phyloP scores from a whole-genome alignment of 192 early-diverging fungal genomes.

The Mortierella hygrophila region DNA sequence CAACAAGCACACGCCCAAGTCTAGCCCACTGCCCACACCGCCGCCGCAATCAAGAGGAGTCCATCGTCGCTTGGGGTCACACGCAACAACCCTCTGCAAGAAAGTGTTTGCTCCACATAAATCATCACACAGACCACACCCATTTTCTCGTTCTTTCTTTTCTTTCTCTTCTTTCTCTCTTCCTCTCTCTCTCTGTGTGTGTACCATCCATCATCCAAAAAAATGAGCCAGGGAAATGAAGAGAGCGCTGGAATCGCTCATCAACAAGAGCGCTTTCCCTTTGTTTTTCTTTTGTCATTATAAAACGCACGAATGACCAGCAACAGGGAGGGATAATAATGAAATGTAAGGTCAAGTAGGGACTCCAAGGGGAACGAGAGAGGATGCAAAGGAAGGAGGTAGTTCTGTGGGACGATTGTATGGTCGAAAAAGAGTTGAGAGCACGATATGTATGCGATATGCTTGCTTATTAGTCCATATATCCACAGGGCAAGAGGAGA shows the following conservation, averaged over 20 bases:
- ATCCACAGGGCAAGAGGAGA: background rate
- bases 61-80: no score
- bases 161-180: background rate
- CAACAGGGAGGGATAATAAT: no score
- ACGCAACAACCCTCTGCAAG: no score
- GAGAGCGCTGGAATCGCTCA: conserved; percentile 1
- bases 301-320: no score
- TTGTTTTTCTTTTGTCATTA: background rate
- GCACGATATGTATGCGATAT: background rate
- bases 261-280: background rate
- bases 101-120: background rate
- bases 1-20: no score
- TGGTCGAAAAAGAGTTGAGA: no score
- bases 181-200: background rate
- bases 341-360: no score
- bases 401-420: background rate
- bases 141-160: background rate
- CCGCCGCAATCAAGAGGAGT: no score
- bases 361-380: no score
- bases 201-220: background rate
- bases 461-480: no score
- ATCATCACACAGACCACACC: background rate
- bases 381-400: background rate
- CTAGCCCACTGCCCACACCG: no score
- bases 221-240: conserved; percentile 9